These are phyloP conservation scores for Polyporus arcularius DNA, from an alignment of 768 basidiomycete genomes.

Conservation along the genomic window DNA sequence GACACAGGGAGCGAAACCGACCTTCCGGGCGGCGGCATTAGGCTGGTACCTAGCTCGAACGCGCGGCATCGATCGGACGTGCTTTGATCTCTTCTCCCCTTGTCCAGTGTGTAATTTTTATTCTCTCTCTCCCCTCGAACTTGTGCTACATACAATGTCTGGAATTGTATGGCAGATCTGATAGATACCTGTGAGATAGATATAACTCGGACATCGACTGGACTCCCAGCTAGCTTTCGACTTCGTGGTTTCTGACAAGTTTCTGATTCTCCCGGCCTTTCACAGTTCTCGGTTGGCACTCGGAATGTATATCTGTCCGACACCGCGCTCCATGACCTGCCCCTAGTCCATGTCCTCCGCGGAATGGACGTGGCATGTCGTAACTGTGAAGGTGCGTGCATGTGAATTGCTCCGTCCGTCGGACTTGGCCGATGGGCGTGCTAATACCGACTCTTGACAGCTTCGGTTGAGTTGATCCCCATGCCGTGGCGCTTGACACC, in stretches of 20 bases:
- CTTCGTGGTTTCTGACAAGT: not conserved
- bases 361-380: not conserved
- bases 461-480: not conserved
- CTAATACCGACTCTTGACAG: not conserved
- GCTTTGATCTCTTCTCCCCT: slow-evolving; percentile 2
- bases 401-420: not conserved
- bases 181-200: not conserved
- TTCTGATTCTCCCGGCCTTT: too few relatives aligned
- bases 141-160: slow-evolving; percentile 1
- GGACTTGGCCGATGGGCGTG: not conserved
- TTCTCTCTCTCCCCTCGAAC: not conserved
- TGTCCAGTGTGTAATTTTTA: slow-evolving; percentile 3
- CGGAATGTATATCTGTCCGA: too few relatives aligned
- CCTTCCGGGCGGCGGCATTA: slow-evolving; percentile 21
- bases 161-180: not conserved
- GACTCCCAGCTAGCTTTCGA: not conserved
- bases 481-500: not conserved
- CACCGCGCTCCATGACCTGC: not conserved
- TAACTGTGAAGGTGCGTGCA: not conserved
- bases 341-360: not conserved
- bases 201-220: not conserved
- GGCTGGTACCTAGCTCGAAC: slow-evolving; percentile 25
- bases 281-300: too few relatives aligned
- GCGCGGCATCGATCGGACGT: slow-evolving; percentile 10
- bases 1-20: slow-evolving; percentile 14